phyloP scores from a whole-genome alignment of 2,329 filamentous ascomycete genomes.

The Fusarium sp. region DNA sequence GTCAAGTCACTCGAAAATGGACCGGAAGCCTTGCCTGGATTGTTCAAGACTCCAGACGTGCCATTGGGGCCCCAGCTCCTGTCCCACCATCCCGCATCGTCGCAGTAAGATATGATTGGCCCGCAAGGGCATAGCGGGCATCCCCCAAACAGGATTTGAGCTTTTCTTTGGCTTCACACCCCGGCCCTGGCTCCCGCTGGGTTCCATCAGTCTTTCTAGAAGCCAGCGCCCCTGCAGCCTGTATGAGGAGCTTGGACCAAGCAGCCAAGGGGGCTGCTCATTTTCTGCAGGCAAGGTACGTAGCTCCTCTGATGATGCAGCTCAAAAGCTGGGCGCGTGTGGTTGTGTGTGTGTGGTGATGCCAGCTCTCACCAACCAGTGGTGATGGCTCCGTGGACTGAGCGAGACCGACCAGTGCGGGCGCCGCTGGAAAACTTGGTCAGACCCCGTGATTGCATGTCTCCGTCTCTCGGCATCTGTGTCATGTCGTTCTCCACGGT shows the following conservation, averaged over 20 bases:
- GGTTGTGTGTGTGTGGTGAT: slow-evolving; percentile 1
- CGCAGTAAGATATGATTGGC: slow-evolving; percentile 35
- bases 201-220: slow-evolving; percentile 44
- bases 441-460: slow-evolving; percentile 5
- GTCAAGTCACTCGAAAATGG: slow-evolving; percentile 47
- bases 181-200: slow-evolving; percentile 31
- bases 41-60: slow-evolving; percentile 36
- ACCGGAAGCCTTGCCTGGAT: slow-evolving; percentile 45
- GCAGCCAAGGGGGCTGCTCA: slow-evolving; percentile 22
- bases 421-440: slow-evolving; percentile 5
- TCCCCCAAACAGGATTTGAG: slow-evolving; percentile 40
- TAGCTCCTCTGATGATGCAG: slow-evolving; percentile 24
- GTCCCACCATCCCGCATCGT: slow-evolving; percentile 42
- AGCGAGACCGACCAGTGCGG: slow-evolving; percentile 4
- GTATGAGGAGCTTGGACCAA: slow-evolving; percentile 42
- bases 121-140: slow-evolving; percentile 5
- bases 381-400: slow-evolving; percentile 14
- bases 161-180: slow-evolving; percentile 26
- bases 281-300: slow-evolving; percentile 25
- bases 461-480: slow-evolving; percentile 14
- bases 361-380: slow-evolving; percentile 5
- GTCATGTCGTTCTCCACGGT: slow-evolving; percentile 4
- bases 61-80: slow-evolving; percentile 34
- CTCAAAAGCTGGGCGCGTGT: slow-evolving; percentile 1
- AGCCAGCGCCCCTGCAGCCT: slow-evolving; percentile 44